These are phyloP conservation scores for Aspergillus panamensis DNA, from an alignment of 495 filamentous ascomycete species.

Conservation along the genomic window DNA sequence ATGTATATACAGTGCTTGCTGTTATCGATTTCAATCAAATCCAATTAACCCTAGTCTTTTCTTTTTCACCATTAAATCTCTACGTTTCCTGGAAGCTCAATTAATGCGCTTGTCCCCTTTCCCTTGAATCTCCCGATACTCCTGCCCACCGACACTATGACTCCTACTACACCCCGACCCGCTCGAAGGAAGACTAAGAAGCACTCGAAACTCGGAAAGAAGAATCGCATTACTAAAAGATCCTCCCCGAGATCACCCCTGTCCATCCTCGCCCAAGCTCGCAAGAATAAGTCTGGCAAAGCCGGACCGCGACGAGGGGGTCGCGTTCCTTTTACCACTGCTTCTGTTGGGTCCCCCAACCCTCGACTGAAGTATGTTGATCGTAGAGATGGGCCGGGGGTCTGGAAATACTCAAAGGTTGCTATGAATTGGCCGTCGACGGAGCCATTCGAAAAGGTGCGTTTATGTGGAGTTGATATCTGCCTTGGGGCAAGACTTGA, in stretches of 20 bases:
- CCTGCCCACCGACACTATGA: not conserved
- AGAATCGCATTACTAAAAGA: not conserved
- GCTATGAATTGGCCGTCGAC: slow-evolving; percentile 15
- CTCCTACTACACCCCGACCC: not conserved
- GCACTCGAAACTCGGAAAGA: slow-evolving; percentile 1
- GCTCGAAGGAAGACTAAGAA: slow-evolving; percentile 5
- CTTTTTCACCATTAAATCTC: not conserved
- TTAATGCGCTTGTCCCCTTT: not conserved
- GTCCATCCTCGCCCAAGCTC: slow-evolving; percentile 12
- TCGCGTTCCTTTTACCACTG: not conserved
- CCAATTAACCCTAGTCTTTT: not conserved
- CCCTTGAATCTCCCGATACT: not conserved
- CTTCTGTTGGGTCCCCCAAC: slow-evolving; percentile 1
- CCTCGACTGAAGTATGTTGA: not conserved
- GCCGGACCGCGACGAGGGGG: not conserved
- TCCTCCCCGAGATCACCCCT: slow-evolving; percentile 14
- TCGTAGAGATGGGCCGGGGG: slow-evolving; percentile 1
- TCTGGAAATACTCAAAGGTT: slow-evolving; percentile 14
- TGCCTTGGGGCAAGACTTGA: not conserved
- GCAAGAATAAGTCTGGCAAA: slow-evolving; percentile 7
- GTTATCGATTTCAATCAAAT: slow-evolving; percentile 1
- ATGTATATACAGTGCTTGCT: slow-evolving; percentile 3
- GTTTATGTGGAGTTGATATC: slow-evolving; percentile 2
- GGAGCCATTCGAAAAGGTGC: slow-evolving; percentile 24
- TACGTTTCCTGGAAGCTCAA: not conserved